Percentiles rank a stretch among this genome's conserved stretches.
phyloP scores from a whole-genome alignment of 2,329 filamentous ascomycete genomes.

The Apiospora arundinis region DNA sequence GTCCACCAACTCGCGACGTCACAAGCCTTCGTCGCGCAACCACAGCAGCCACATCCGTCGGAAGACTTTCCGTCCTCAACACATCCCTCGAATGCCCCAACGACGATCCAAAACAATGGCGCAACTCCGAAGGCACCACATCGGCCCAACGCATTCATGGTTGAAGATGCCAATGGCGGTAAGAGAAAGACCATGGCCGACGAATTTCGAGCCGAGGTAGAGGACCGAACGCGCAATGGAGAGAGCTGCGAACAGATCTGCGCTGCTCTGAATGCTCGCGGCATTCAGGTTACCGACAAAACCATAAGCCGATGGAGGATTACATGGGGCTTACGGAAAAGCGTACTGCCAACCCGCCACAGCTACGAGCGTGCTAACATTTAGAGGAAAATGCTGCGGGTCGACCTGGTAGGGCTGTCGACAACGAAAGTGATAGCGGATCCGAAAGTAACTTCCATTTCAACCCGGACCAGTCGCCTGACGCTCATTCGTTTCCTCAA shows the following conservation, averaged over 20 bases:
- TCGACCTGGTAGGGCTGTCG: not conserved
- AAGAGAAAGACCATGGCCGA: constrained; percentile 26
- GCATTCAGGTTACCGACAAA: constrained; percentile 30
- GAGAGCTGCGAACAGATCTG: constrained; percentile 32
- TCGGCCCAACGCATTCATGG: constrained; percentile 12
- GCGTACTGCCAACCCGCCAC: constrained; percentile 24
- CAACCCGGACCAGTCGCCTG: not conserved
- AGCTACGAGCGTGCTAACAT: too few relatives aligned
- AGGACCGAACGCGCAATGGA: constrained; percentile 28
- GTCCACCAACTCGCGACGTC: not conserved
- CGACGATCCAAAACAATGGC: not conserved
- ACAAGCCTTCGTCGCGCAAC: not conserved
- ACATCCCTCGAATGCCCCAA: not conserved
- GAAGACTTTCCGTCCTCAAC: not conserved
- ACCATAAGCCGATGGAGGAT: constrained; percentile 30
- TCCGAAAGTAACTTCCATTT: not conserved
- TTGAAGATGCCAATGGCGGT: not conserved
- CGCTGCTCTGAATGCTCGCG: constrained; percentile 27
- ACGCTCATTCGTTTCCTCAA: not conserved
- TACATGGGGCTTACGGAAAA: constrained; percentile 30
- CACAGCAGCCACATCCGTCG: not conserved
- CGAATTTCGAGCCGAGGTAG: constrained; percentile 29
- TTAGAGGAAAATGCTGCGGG: not conserved
- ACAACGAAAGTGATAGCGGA: not conserved
- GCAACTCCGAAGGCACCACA: too few relatives aligned